A percentile compares a stretch with the other conserved stretches of the same genome.
Evolutionary conservation across 345 rosid genomes (phyloP).

Genomic region (Streptanthus diversifolius): DNA sequence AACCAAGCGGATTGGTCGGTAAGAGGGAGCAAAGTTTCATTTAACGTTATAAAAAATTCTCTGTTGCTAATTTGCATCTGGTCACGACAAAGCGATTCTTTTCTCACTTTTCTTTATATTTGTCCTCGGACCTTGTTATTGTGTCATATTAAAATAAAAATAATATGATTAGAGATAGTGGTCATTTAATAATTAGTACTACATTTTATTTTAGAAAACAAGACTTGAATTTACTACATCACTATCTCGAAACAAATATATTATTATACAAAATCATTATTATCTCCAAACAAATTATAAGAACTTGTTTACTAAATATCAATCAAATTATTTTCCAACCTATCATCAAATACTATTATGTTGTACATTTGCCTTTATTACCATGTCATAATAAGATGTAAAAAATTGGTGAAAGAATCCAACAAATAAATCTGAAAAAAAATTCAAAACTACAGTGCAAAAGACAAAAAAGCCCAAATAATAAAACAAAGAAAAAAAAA

Average conservation of each 20-base stretch:
- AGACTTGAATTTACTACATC: background rate
- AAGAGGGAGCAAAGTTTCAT: background rate
- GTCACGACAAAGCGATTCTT: constrained; percentile 39
- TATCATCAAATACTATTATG: constrained; percentile 16
- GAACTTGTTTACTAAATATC: background rate
- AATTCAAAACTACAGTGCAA: constrained; percentile 8
- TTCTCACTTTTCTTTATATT: constrained; percentile 16
- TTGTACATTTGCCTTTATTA: constrained; percentile 21
- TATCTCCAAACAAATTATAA: background rate
- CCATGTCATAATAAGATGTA: constrained; percentile 4
- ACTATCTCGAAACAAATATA: background rate
- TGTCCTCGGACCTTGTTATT: constrained; percentile 10
- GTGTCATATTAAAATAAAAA: constrained; percentile 5
- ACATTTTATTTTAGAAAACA: background rate
- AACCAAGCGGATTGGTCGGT: constrained; percentile 24
- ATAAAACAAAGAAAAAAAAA: constrained; percentile 17
- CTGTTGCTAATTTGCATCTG: constrained; percentile 34
- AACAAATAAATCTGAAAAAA: background rate
- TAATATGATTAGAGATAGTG: background rate
- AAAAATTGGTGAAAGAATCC: constrained; percentile 8
- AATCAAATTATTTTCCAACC: background rate
- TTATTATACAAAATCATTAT: background rate
- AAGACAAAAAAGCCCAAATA: constrained; percentile 37
- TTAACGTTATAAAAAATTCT: background rate
- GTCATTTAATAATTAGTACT: background rate